Evolutionary conservation across 1,284 basidiomycete species (phyloP), one percentile per base, ranked within the genome.

Genomic region (Waitea zeae): DNA sequence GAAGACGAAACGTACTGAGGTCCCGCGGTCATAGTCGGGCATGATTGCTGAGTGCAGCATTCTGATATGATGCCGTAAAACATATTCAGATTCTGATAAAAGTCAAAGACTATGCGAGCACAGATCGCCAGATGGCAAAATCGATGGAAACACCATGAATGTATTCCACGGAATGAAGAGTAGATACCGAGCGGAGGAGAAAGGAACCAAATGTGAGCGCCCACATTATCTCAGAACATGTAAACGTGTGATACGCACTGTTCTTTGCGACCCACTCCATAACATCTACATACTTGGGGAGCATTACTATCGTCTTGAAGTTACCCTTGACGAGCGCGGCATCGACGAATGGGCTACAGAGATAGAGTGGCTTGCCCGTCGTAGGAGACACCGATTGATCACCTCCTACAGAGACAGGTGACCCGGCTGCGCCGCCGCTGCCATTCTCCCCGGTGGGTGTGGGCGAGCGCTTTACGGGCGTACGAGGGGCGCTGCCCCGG

Each of bases 241-340:
- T n/a, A n/a, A n/a, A n/a, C n/a, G n/a, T n/a, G n/a, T n/a, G n/a
- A n/a, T 17, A 64, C 86, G 51, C 51, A 96, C 90, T 69, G 51
- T 97, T 96, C 39, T 95, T 82, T 1, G 92, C 93, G 20, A 98
- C 88, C 95, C 95, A 98, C 57, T 98, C 95, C 70, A 89, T 92
- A 35, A 90, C 84, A 53, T 95, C 88, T 28, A 90, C 84, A 51
- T 93, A 97, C 54, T 96, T 96, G 13, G 95, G 95, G 24, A 95
- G 70, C 59, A 90, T 86, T 27, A 97, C 90, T 46, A 98, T 97
- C 1, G 92, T 97, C 61, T 96, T 96, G 62, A 97, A 96, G 52
- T 89, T 93, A 12, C 93, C 93, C 56, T 96, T 97, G 44, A 99
- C 92, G 19, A 99, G 67, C 1, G 93, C 89, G 1, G 90, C 87